Evolutionary conservation across 202 grass and related monocot species (phyloP).

Genomic region (Setaria viridis): DNA sequence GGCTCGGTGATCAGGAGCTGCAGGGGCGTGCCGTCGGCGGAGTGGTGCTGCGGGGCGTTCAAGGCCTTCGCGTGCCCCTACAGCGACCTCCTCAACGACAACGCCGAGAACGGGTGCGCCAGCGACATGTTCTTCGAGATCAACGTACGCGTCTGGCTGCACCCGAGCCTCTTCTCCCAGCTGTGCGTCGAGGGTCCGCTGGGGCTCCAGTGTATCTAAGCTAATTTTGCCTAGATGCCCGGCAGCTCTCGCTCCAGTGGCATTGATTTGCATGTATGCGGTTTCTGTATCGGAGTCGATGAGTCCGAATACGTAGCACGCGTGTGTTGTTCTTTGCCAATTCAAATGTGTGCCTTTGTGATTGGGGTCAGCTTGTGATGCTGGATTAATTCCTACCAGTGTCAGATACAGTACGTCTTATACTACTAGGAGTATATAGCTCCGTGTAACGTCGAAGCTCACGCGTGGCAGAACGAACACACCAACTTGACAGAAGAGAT

Average conservation of each 20-base stretch:
- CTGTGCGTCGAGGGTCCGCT: constrained; percentile 19
- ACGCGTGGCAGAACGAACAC: too few species aligned
- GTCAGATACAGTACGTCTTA: too few species aligned
- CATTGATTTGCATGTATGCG: not conserved
- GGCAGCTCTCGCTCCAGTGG: not conserved
- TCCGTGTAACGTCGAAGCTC: too few species aligned
- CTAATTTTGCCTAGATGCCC: not conserved
- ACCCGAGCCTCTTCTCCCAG: constrained; percentile 35
- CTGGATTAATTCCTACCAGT: too few species aligned
- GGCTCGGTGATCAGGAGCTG: constrained; percentile 31
- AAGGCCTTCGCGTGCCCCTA: constrained; percentile 53
- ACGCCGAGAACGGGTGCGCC: constrained; percentile 37
- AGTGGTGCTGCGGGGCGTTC: constrained; percentile 45
- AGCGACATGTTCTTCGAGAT: constrained; percentile 35
- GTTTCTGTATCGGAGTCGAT: too few species aligned
- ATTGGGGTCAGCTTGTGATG: too few species aligned
- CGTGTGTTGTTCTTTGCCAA: not conserved
- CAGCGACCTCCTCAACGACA: constrained; percentile 27
- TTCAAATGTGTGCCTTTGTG: not conserved
- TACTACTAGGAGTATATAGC: too few species aligned
- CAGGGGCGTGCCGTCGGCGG: not conserved
- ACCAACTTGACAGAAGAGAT: too few species aligned
- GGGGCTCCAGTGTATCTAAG: constrained; percentile 12
- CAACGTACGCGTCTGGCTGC: constrained; percentile 18
- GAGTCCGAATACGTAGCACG: too few species aligned